Evolutionary conservation across 805 yeast genomes (phyloP), one percentile per base, ranked within the genome.

Genomic region (Yamadazyma ubonensis): DNA sequence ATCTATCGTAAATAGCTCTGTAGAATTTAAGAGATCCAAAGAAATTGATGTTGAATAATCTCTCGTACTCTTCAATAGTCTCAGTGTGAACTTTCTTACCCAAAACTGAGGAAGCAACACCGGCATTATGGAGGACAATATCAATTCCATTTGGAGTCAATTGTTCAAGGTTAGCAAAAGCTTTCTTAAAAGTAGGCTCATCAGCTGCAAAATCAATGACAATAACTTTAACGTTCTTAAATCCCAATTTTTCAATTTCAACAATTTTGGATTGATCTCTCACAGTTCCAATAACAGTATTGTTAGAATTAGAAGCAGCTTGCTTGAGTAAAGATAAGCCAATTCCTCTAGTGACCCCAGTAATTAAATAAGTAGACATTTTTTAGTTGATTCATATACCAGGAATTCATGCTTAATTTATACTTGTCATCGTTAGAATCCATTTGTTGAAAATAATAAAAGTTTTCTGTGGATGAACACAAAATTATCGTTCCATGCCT

Each of bases 291-390:
- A 60, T 43, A 11, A 62, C 59, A 3, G 33, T 19, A 33, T 49
- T 54, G 10, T 45, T 29, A 20, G 54, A 35, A 5, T 50, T 41
- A 7, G 41, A 38, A 27, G 53, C 44, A n/a, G 65, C 40, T 29
- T 49, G 46, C 28, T 55, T 53, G 5, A 51, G 57, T 9, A 68
- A 48, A 1, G 55, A 54, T 12, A 56, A 54, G 5, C 75, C 74
- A 27, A 69, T 61, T 4, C 74, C 73, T 36, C 70, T 54, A 10
- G 67, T 64, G 15, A 65, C 72, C 6, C 75, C 75, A 1, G 70
- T 60, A n/a, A 70, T 49, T 4, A 70, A 50, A 48, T 65, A 65
- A 11, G 37, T 26, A 7, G 32, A 10, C 42, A 38, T 38, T 36
- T 25, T 26, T 21, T 4, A 23, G n/a, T 5, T 10, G n/a, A n/a